phyloP scores from a whole-genome alignment of 768 basidiomycete genomes.

The Tricholoma flavovirens region DNA sequence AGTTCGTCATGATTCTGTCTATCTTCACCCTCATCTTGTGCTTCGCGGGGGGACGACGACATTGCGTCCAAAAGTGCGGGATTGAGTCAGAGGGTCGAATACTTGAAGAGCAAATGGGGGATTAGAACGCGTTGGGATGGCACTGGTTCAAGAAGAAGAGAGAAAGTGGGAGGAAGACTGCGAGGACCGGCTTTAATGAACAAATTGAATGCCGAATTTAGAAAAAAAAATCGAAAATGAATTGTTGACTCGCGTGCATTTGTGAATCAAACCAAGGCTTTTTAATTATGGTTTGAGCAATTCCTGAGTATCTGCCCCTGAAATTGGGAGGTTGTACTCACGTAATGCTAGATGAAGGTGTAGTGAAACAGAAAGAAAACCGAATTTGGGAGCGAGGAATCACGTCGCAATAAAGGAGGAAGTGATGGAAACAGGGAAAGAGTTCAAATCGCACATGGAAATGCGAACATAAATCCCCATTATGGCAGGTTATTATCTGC shows the following conservation, averaged over 20 bases:
- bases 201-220: constrained; percentile 67
- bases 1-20: constrained; percentile 57
- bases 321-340: constrained; percentile 53
- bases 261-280: constrained; percentile 49
- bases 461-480: constrained; percentile 6
- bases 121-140: constrained; percentile 24
- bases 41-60: constrained; percentile 55
- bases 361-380: constrained; percentile 25
- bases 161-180: constrained; percentile 59
- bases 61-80: constrained; percentile 35
- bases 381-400: constrained; percentile 28
- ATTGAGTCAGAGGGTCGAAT: constrained; percentile 19
- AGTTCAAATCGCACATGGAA: constrained; percentile 23
- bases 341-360: constrained; percentile 38
- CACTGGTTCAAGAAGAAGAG: constrained; percentile 37
- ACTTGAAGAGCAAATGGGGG: constrained; percentile 20
- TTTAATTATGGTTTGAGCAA: constrained; percentile 49
- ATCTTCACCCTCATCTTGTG: constrained; percentile 48
- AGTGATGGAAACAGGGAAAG: constrained; percentile 14
- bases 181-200: constrained; percentile 70
- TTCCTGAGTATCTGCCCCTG: constrained; percentile 46
- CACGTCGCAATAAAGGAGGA: constrained; percentile 18
- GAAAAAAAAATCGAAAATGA: constrained; percentile 54
- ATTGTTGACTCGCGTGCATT: constrained; percentile 70
- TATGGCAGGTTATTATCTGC: constrained; percentile 18